These are phyloP conservation scores for Epichloe sp. DNA, from an alignment of 2,329 filamentous ascomycete genomes.

Conservation along the genomic window DNA sequence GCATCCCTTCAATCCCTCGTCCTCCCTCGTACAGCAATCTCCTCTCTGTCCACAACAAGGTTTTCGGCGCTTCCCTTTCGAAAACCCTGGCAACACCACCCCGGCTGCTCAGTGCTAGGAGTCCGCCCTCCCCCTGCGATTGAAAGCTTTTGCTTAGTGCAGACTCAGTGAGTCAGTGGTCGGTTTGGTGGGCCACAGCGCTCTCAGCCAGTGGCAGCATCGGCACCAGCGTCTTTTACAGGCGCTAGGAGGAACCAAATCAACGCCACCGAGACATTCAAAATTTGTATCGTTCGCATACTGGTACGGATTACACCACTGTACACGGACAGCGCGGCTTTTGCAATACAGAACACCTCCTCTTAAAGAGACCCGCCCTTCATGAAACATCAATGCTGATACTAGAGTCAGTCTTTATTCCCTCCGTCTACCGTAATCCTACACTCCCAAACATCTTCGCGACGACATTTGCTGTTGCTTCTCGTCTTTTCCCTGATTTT, in stretches of 20 bases:
- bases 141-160: neutral
- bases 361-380: neutral
- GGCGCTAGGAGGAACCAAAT: neutral
- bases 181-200: neutral
- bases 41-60: neutral
- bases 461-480: neutral
- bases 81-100: neutral
- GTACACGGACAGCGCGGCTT: neutral
- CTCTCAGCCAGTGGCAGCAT: neutral
- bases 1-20: neutral
- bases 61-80: neutral
- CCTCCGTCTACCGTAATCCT: neutral
- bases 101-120: neutral
- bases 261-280: neutral
- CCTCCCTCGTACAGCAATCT: neutral
- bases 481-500: neutral
- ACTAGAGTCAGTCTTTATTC: slow-evolving; percentile 15
- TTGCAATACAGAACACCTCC: slow-evolving; percentile 2
- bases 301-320: no score
- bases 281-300: neutral
- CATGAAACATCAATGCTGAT: slow-evolving; percentile 12
- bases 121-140: neutral
- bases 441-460: neutral
- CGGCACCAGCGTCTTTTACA: neutral
- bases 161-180: neutral